Conservation (phyloP, 192 early-diverging fungal species). For the Podila minutissima region DNA sequence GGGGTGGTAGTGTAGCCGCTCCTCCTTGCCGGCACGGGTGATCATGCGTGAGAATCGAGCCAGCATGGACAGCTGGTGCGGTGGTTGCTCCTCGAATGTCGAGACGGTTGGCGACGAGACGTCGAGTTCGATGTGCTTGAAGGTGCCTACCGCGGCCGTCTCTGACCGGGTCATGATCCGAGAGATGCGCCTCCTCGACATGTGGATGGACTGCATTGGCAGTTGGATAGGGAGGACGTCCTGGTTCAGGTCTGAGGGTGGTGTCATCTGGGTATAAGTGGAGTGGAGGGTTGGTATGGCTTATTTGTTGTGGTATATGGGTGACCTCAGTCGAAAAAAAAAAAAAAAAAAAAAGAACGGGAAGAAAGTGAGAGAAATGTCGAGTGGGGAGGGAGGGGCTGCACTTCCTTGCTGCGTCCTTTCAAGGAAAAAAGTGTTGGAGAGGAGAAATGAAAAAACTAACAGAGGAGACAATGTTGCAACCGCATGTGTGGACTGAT, state of each 20-base stretch:
- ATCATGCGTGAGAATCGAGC: slow-evolving; percentile 44
- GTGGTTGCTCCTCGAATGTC: slow-evolving; percentile 1
- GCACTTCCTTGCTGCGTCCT: no score
- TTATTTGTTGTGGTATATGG: neutral
- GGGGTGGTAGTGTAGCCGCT: slow-evolving; percentile 42
- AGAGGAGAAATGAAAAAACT: neutral
- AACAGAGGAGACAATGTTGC: neutral
- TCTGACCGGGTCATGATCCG: slow-evolving; percentile 16
- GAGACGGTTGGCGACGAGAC: neutral
- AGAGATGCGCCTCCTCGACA: slow-evolving; percentile 27
- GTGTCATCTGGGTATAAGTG: neutral
- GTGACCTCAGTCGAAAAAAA: neutral
- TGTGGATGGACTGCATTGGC: slow-evolving; percentile 31
- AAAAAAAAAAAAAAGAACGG: neutral
- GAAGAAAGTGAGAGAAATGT: neutral
- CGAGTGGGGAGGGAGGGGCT: neutral
- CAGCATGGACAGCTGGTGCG: slow-evolving; percentile 15
- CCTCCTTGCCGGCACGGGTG: slow-evolving; percentile 35
- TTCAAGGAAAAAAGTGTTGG: neutral
- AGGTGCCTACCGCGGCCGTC: neutral
- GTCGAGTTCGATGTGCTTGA: neutral
- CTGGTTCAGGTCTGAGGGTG: slow-evolving; percentile 23
- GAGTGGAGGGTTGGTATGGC: neutral
- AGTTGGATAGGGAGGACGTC: slow-evolving; percentile 42
- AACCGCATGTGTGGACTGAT: neutral